These are phyloP conservation scores for Ensete glaucum DNA, from an alignment of 176 grass and related monocot genomes.

Conservation along the genomic window DNA sequence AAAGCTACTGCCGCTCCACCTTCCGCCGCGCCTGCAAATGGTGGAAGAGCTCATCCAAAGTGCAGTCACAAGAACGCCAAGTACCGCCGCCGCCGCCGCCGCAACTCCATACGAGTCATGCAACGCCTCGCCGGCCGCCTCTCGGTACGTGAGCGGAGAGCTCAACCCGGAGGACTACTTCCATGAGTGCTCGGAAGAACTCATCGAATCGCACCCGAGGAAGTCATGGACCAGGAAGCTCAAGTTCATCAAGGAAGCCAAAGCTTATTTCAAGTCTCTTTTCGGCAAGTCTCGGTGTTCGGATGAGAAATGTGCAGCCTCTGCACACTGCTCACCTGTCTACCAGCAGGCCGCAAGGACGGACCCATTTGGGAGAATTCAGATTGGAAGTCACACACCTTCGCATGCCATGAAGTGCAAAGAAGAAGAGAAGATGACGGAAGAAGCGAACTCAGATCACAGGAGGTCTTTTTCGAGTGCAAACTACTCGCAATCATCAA, in stretches of 20 bases:
- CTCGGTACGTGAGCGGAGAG: slow-evolving; percentile 1
- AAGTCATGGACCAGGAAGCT: slow-evolving; percentile 22
- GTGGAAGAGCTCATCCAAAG: slow-evolving; percentile 55
- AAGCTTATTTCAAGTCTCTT: slow-evolving; percentile 37
- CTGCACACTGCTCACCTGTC: too few species aligned
- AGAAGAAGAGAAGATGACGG: slow-evolving; percentile 30
- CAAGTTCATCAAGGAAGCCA: slow-evolving; percentile 6
- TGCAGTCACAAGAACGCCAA: slow-evolving; percentile 29
- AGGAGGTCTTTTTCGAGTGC: slow-evolving; percentile 52
- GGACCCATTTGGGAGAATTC: neutral
- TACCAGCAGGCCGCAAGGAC: slow-evolving; percentile 3
- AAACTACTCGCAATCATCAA: slow-evolving; percentile 7
- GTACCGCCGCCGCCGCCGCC: slow-evolving; percentile 6
- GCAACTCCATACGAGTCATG: slow-evolving; percentile 8
- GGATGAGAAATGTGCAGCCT: slow-evolving; percentile 6
- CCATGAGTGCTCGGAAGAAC: slow-evolving; percentile 41
- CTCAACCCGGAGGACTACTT: slow-evolving; percentile 23
- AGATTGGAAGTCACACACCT: slow-evolving; percentile 7
- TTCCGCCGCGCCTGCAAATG: slow-evolving; percentile 72
- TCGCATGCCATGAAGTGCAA: slow-evolving; percentile 23
- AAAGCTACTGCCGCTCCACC: slow-evolving; percentile 85
- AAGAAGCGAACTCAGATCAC: slow-evolving; percentile 30
- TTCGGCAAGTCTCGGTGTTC: slow-evolving; percentile 45
- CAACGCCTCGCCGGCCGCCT: slow-evolving; percentile 1
- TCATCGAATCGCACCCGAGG: neutral